A percentile compares a stretch with the other conserved stretches of the same genome.
These are phyloP conservation scores for Hymenoscyphus infarciens DNA, from an alignment of 2,329 filamentous ascomycete species.

Conservation along the genomic window DNA sequence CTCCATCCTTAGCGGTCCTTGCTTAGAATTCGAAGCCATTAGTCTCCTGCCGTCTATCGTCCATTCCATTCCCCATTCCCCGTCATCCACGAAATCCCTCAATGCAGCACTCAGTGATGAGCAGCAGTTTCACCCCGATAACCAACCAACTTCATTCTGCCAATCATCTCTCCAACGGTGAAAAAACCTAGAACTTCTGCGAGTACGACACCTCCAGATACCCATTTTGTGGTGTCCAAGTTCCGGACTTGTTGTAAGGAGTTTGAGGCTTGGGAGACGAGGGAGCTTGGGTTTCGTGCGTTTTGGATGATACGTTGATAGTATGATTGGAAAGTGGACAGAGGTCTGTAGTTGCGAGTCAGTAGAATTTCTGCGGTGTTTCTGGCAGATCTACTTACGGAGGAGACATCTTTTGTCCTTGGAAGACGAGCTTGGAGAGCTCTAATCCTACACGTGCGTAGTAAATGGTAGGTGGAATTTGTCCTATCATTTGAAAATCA, in stretches of 20 bases:
- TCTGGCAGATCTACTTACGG: conserved; percentile 64
- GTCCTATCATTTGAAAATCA: conserved; percentile 50
- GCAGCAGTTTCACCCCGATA: conserved; percentile 70
- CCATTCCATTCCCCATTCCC: conserved; percentile 1
- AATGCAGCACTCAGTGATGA: conserved; percentile 46
- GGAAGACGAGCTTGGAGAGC: conserved; percentile 82
- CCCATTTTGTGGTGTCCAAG: conserved; percentile 67
- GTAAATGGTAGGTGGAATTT: conserved; percentile 84
- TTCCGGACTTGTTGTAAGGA: conserved; percentile 61
- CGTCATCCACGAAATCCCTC: neutral
- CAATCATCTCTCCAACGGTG: conserved; percentile 95
- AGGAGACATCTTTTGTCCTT: conserved; percentile 85
- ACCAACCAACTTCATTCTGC: conserved; percentile 89
- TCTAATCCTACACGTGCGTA: conserved; percentile 88
- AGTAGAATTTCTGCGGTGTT: neutral
- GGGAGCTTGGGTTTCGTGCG: conserved; percentile 62
- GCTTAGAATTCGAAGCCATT: conserved; percentile 9
- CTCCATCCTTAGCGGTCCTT: conserved; percentile 9
- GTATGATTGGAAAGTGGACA: conserved; percentile 82
- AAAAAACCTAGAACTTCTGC: conserved; percentile 96
- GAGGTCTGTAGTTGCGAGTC: conserved; percentile 49
- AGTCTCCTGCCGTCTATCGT: conserved; percentile 16
- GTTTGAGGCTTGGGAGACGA: conserved; percentile 52
- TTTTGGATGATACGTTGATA: conserved; percentile 71
- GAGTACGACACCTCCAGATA: conserved; percentile 69